Base-by-base conservation (phyloP, 2,329 filamentous ascomycete genomes). In the Ceratocystis variospora region DNA sequence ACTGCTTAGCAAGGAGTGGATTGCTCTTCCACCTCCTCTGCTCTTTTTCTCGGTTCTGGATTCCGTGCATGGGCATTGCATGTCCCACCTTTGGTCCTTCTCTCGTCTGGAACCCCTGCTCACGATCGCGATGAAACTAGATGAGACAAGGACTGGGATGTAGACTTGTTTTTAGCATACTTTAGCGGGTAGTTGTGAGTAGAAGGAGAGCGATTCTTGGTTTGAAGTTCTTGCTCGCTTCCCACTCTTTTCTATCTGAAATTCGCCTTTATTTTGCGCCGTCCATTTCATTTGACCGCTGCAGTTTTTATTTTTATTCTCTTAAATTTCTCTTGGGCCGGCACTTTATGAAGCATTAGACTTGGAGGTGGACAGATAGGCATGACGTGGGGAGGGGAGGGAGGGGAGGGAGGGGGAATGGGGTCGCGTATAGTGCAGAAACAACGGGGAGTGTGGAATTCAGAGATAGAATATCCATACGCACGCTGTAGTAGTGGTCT, bases 21-120 rank as follows among this genome's bases (percentile, higher is more conserved):
- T 17, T 50, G 48, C n/a, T 3, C 48, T 53, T 41, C 37, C 37
- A 41, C 37, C 33, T 37, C 33, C 33, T 37, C 33, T 37, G 33
- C 33, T 50, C 48, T 25, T 22, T 57, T 31, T 33, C 53, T 57
- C 53, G 53, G 53, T 31, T 57, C 53, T 57, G 53, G 28, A 57
- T 57, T 57, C 53, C 53, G 53, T 57, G 53, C 53, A 57, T 57
- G 53, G 53, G 53, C 25, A 57, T 57, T 33, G 53, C 31, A 57
- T 57, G 53, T 57, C 22, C 53, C 53, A 57, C 31, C 22, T 57
- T 15, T 28, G 22, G 28, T 57, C 53, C 53, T 57, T 28, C 31
- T 33, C 25, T 57, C 28, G 53, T 57, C 53, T 57, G 53, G 53
- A 28, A 7, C 53, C 53, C 53, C 53, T 57, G 53, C 53, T n/a